Base-by-base conservation (phyloP, 805 yeast species). In the Lachancea nothofagi region DNA sequence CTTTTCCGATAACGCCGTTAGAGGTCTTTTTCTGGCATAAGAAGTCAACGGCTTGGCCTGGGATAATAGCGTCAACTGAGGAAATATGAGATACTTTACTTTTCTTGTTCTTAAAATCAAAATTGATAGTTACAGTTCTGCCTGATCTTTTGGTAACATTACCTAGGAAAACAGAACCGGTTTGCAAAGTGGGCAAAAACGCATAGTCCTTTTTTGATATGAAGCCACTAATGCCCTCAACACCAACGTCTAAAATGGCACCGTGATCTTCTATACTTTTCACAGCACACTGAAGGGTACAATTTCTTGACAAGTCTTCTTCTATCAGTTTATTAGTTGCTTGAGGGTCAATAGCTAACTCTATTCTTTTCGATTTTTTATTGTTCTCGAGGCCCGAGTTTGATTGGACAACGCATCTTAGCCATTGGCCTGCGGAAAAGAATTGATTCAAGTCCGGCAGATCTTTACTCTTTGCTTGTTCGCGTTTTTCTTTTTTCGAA, bases 181-280 rank as follows among this genome's bases (percentile, higher is more conserved):
- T 67, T 0, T 57, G 43, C 15, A 80, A 50, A 1, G 50, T 34
- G 14, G 64, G 70, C 6, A 65, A 44, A 8, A 65, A 59, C 20
- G 67, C 58, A 36, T 83, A 62, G 42, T 82, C 90, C 48, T 80
- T 82, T 47, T 75, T 79, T 1, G 94, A 73, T 34, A 89, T 67
- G 61, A 90, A 89, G 1, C 95, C 96, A 21, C 77, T 65, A 7
- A 72, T 42, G 5, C 70, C 74, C 7, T 61, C 60, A 36, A 71
- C 57, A 24, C 97, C 97, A 28, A 83, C 60, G 50, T 80, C 82
- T 30, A 90, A 64, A 41, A 85, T 75, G 18, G 78, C 74, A 64
- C 98, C 98, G 59, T 87, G 96, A 59, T 93, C 99, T 70, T 93
- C 97, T 18, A 85, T 64, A 33, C 94, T 81, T 45, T 70, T 72